These are phyloP conservation scores for Pseudozyma thailandica DNA, from an alignment of 1,284 basidiomycete genomes.

Conservation along the genomic window DNA sequence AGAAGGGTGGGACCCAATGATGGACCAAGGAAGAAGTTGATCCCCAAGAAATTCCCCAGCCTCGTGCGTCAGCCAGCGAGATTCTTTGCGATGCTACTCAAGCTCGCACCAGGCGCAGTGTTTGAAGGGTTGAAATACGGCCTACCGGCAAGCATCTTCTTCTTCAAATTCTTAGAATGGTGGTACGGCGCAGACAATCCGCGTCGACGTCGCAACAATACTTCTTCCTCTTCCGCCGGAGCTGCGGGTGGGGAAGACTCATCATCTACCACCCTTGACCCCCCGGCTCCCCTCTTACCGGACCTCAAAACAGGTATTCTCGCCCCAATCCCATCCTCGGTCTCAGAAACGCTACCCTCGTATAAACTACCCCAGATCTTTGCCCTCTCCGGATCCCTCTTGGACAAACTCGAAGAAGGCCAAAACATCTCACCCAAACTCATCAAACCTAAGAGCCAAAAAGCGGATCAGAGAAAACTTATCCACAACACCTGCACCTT, in stretches of 20 bases:
- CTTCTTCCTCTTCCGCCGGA: slow-evolving; percentile 70
- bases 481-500: slow-evolving; percentile 85
- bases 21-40: slow-evolving; percentile 28
- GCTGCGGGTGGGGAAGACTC: slow-evolving; percentile 10
- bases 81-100: slow-evolving; percentile 32
- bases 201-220: slow-evolving; percentile 44
- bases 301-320: slow-evolving; percentile 14
- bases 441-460: neutral
- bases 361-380: slow-evolving; percentile 33
- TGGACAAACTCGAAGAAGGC: slow-evolving; percentile 18
- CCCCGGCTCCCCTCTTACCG: slow-evolving; percentile 14
- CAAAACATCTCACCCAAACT: neutral
- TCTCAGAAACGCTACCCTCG: neutral
- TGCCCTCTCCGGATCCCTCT: slow-evolving; percentile 17
- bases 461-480: slow-evolving; percentile 20
- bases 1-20: slow-evolving; percentile 74
- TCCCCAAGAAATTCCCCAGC: slow-evolving; percentile 48
- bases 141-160: slow-evolving; percentile 91
- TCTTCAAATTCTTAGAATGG: slow-evolving; percentile 98
- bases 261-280: slow-evolving; percentile 10
- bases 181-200: slow-evolving; percentile 97
- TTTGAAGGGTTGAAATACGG: slow-evolving; percentile 76
- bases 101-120: slow-evolving; percentile 39
- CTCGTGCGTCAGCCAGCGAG: slow-evolving; percentile 37
- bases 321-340: neutral